Base-by-base conservation (phyloP, 768 basidiomycete genomes). In the Gautieria morchelliformis region DNA sequence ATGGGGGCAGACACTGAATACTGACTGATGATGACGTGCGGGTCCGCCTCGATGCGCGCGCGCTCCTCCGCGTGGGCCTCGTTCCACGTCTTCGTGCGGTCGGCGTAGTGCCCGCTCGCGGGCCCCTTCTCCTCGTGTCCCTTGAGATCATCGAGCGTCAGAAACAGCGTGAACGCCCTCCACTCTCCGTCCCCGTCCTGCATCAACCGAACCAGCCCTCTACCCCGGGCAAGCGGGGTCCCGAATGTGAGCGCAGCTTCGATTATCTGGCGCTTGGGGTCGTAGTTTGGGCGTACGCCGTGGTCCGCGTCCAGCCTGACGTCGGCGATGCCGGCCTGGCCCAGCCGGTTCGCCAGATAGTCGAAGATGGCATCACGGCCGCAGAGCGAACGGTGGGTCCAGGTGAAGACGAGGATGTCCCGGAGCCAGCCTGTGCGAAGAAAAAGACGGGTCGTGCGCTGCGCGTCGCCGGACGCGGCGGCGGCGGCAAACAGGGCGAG, bases 401-500 rank as follows among this genome's bases (percentile, higher is more conserved):
- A 67, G 2, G 59, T 61, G 52, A 66, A 65, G 15, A 61, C 59
- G 12, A 66, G 61, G n/a, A 64, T 32, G 35, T 66, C 66, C 35
- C 66, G 58, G 9, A 66, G 40, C 67, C 68, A 76, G 8, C 75
- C 75, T 37, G 65, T 55, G 0, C 69, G 63, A 1, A 69, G 66
- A 62, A 77, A 72, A 11, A 59, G 61, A 8, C 65, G 59, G 0
- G 60, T 60, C 5, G 69, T 59, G 5, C 58, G 65, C 5, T 63
- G 54, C 5, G 62, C 52, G 48, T 73, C 65, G 0, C 54, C 61
- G 20, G 63, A 40, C 20, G 52, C 27, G 10, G 71, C 30, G 10
- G 61, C 61, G 3, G 35, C 27, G 22, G 64, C 59, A 56, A 70
- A 70, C 19, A 49, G 27, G 3, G 58, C 37, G 7, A 74, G 64